Conservation (phyloP, 1,139 yeast species). For the Blastobotrys serpentis region DNA sequence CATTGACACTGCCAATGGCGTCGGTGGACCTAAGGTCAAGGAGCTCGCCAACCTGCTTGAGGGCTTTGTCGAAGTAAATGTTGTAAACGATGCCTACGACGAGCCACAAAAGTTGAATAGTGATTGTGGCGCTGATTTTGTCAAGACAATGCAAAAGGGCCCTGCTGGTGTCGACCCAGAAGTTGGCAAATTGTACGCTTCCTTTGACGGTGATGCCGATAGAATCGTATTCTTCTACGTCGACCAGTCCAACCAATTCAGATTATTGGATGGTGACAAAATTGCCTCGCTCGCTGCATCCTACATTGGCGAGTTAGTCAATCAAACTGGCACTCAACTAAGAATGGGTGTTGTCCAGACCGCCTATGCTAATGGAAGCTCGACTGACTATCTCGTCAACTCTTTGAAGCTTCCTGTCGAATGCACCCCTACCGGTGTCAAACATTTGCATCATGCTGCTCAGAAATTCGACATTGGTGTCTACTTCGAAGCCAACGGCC, state of each 20-base stretch:
- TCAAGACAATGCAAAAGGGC: constrained; percentile 78
- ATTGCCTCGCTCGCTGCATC: constrained; percentile 81
- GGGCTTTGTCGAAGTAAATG: constrained; percentile 43
- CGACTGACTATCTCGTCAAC: constrained; percentile 68
- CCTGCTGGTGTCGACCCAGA: constrained; percentile 58
- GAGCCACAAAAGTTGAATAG: constrained; percentile 63
- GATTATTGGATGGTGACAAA: constrained; percentile 89
- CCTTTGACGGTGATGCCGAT: constrained; percentile 98
- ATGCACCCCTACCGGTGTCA: constrained; percentile 94
- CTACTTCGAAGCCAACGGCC: constrained; percentile 99
- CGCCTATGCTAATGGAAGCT: constrained; percentile 94
- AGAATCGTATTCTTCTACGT: constrained; percentile 82
- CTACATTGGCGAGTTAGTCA: constrained; percentile 57
- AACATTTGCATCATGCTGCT: constrained; percentile 89
- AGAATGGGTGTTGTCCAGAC: constrained; percentile 89
- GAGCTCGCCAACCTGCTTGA: constrained; percentile 46
- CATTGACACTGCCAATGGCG: constrained; percentile 92
- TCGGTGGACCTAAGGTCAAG: constrained; percentile 78
- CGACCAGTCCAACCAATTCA: constrained; percentile 50
- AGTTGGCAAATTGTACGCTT: constrained; percentile 56
- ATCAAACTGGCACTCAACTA: constrained; percentile 37
- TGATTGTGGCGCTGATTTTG: constrained; percentile 94
- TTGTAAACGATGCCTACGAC: constrained; percentile 61
- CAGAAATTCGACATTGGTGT: constrained; percentile 83
- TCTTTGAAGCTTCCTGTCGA: constrained; percentile 72